Evolutionary conservation across 2,329 filamentous ascomycete species (phyloP), one percentile per base, ranked within the genome.

Genomic region (Ilyonectria destructans): DNA sequence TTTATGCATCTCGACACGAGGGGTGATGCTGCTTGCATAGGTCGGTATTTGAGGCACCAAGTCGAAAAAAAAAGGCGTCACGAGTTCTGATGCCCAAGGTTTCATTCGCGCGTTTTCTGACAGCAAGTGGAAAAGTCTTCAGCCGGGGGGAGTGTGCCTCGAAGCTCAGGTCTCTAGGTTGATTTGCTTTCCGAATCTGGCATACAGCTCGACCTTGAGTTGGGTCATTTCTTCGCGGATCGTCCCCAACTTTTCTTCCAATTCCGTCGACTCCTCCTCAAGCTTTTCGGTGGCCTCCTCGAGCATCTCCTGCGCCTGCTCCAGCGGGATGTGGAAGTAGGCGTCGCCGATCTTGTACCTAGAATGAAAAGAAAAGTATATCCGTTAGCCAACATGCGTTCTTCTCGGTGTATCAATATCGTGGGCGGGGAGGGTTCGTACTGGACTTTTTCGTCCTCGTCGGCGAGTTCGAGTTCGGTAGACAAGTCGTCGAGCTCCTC

Each of bases 291-390:
- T 91, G 6, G 93, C 92, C 12, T 88, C 82, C 19, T 90, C 85
- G 6, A 99, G 90, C 82, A 98, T 89, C 74, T 96, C 91, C 79
- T 98, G 94, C 2, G 96, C 96, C 79, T 97, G 92, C 56, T 91
- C 84, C 17, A 98, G 88, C 9, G 93, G 91, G 59, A 99, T 84
- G 67, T 94, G 93, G 81, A 98, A 93, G 84, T 98, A 99, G 6
- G 95, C 93, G 81, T 98, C 96, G 72, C 96, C 96, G 65, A 99
- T 94, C 84, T 97, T 97, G 86, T 98, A 98, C 65, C 95, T 98
- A 79, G 35, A 29, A 58, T 37, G 2, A 40, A 54, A 15, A 29
- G 73, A 37, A 77, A 72, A 68, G 59, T 5, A 6, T 17, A 5
- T 31, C 6, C 21, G 31, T 62, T 29, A 67, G 58, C 46, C 21